These are phyloP conservation scores for Leishmania arabica DNA, from an alignment of 208 protist genomes.

Conservation along the genomic window DNA sequence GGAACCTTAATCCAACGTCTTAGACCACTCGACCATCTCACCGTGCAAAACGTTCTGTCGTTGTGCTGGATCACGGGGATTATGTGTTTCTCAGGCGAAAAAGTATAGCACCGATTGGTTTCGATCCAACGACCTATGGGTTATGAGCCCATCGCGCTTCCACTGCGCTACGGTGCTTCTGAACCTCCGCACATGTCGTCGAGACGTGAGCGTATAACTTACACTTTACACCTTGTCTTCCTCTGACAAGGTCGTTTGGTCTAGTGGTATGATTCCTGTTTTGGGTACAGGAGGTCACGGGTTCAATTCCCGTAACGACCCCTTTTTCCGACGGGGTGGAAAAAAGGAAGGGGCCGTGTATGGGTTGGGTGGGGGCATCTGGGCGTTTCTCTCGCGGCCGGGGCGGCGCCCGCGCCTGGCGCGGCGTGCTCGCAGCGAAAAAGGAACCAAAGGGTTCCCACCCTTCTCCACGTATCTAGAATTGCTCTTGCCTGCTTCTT, in stretches of 20 bases:
- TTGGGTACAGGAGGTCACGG: slow-evolving; percentile 94
- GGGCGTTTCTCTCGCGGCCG: background rate
- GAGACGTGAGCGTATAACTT: too few relatives aligned
- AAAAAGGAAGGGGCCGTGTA: background rate
- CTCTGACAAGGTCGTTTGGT: slow-evolving; percentile 72
- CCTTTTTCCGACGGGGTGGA: slow-evolving; percentile 20
- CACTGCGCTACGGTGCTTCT: slow-evolving; percentile 93
- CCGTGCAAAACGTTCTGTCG: background rate
- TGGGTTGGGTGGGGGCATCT: background rate
- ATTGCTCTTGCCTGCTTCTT: background rate
- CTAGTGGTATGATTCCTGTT: slow-evolving; percentile 95
- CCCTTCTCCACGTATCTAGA: too few relatives aligned
- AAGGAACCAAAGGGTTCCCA: background rate
- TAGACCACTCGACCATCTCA: slow-evolving; percentile 63
- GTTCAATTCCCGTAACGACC: slow-evolving; percentile 94
- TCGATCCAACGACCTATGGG: slow-evolving; percentile 95
- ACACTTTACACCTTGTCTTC: background rate
- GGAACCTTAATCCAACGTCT: slow-evolving; percentile 62
- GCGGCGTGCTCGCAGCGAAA: background rate
- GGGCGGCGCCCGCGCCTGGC: background rate
- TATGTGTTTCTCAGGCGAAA: slow-evolving; percentile 11
- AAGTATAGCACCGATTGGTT: slow-evolving; percentile 93
- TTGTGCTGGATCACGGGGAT: fast-evolving
- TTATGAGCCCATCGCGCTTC: slow-evolving; percentile 95
- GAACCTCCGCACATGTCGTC: fast-evolving